Evolutionary conservation across 2,329 filamentous ascomycete genomes (phyloP).

Genomic region (Elsinoe batatas): DNA sequence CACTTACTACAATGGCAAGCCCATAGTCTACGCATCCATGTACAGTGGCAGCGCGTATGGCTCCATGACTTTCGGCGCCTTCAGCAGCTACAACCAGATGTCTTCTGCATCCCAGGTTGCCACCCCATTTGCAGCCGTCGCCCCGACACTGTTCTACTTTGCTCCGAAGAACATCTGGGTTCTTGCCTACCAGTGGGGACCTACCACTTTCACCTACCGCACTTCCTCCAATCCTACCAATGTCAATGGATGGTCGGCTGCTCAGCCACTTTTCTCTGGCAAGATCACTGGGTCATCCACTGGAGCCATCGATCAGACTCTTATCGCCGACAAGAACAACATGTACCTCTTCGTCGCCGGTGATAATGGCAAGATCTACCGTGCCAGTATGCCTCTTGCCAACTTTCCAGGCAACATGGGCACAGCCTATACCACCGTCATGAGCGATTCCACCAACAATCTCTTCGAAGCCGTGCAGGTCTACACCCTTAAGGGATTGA

Average conservation of each 20-base stretch:
- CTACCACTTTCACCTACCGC: conserved; percentile 49
- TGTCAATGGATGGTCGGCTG: conserved; percentile 46
- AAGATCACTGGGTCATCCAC: conserved; percentile 42
- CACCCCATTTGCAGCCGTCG: conserved; percentile 42
- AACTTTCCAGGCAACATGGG: conserved; percentile 55
- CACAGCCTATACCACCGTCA: conserved; percentile 37
- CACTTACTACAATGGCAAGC: conserved; percentile 46
- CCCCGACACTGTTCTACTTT: conserved; percentile 56
- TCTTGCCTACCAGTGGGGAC: conserved; percentile 57
- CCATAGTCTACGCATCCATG: conserved; percentile 51
- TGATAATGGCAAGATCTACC: conserved; percentile 58
- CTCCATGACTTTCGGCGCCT: conserved; percentile 49
- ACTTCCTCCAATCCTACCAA: conserved; percentile 51
- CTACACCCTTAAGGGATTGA: conserved; percentile 48
- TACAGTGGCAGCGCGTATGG: conserved; percentile 41
- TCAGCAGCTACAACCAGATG: conserved; percentile 46
- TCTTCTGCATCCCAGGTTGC: conserved; percentile 42
- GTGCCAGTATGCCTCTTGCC: conserved; percentile 51
- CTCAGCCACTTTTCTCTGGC: conserved; percentile 48
- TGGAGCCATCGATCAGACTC: conserved; percentile 52
- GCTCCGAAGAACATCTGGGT: conserved; percentile 52
- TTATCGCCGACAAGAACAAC: conserved; percentile 51
- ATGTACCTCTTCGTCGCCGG: conserved; percentile 61
- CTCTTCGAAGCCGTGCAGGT: conserved; percentile 60
- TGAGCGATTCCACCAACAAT: conserved; percentile 46